These are phyloP conservation scores for Saccharomyces hybrid DNA, from an alignment of 1,139 yeast genomes.

Conservation along the genomic window DNA sequence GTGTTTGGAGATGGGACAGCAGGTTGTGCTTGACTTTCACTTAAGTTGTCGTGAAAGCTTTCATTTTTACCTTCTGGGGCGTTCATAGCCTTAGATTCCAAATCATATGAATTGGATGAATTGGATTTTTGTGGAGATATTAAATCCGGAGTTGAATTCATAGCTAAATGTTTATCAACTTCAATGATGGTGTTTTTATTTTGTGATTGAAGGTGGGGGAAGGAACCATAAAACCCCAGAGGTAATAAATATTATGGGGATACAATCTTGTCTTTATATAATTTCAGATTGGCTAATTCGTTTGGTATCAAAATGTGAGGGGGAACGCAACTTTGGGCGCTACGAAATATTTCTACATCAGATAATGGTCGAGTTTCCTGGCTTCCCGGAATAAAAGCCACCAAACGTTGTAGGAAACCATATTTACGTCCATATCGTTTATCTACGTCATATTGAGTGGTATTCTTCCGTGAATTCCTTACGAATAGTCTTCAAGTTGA, in stretches of 20 bases:
- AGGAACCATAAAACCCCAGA: conserved; percentile 60
- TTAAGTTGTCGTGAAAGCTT: background rate
- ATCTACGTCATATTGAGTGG: background rate
- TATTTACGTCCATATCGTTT: background rate
- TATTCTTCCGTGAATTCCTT: background rate
- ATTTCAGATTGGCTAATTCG: conserved; percentile 65
- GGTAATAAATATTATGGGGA: conserved; percentile 64
- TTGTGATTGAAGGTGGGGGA: conserved; percentile 38
- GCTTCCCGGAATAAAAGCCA: background rate
- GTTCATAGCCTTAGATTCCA: conserved; percentile 4
- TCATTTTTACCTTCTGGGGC: conserved; percentile 3
- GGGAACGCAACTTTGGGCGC: conserved; percentile 83
- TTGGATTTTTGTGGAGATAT: conserved; percentile 18
- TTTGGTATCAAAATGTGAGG: conserved; percentile 32
- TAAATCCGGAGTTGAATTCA: conserved; percentile 20
- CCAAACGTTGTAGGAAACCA: background rate
- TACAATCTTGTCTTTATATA: conserved; percentile 71
- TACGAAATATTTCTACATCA: conserved; percentile 52
- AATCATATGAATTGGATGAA: conserved; percentile 13
- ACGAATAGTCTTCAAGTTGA: background rate
- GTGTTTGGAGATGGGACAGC: conserved; percentile 2
- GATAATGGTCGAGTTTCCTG: conserved; percentile 27
- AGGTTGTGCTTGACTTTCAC: background rate
- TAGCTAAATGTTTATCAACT: conserved; percentile 1
- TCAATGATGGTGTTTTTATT: background rate